Evolutionary conservation across 208 protist species (phyloP).

Genomic region (Naegleria gruberi): DNA sequence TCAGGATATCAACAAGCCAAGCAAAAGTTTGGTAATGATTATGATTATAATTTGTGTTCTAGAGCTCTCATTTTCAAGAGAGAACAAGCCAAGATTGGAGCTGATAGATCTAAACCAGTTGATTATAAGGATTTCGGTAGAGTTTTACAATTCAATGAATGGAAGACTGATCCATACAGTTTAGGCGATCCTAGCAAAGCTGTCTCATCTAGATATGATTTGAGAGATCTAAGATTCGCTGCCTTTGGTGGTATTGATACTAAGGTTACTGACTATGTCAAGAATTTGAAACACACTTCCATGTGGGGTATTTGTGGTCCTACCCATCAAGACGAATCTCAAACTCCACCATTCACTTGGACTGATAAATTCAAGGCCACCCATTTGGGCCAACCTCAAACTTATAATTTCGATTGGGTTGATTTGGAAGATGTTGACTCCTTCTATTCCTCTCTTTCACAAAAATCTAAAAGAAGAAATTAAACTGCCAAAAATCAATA

Average conservation of each 20-base stretch:
- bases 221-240: background rate
- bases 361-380: background rate
- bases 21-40: background rate
- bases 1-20: conserved; percentile 32
- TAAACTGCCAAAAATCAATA: no score
- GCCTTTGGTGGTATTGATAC: conserved; percentile 21
- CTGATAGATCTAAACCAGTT: background rate
- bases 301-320: conserved; percentile 10
- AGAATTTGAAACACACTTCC: background rate
- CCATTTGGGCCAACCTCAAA: conserved; percentile 9
- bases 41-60: background rate
- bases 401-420: conserved; percentile 1
- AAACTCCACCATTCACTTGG: background rate
- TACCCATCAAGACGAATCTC: conserved; percentile 4
- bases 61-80: conserved; percentile 13
- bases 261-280: background rate
- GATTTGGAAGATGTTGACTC: background rate
- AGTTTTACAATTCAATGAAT: conserved; percentile 63
- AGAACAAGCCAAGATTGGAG: background rate
- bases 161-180: conserved; percentile 51
- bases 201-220: conserved; percentile 46
- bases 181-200: conserved; percentile 28
- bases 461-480: no score
- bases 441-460: background rate
- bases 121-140: background rate